These are phyloP conservation scores for Microbotryum saponariae DNA, from an alignment of 1,284 basidiomycete genomes.

Conservation along the genomic window DNA sequence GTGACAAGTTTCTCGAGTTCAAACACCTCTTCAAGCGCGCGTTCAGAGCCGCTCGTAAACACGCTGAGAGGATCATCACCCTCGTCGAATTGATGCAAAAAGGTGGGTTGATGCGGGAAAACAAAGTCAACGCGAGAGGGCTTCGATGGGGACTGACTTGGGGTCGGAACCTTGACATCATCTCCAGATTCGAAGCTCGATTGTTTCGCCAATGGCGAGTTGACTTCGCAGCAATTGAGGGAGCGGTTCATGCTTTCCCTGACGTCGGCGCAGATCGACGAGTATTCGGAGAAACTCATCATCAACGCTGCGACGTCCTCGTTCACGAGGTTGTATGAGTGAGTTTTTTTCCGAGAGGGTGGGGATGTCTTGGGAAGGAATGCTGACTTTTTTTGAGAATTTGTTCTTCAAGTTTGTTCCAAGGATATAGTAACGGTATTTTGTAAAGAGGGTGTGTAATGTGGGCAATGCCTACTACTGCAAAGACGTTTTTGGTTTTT, in stretches of 20 bases:
- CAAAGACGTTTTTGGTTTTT: too few relatives aligned
- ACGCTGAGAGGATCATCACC: conserved; percentile 92
- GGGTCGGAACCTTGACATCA: too few relatives aligned
- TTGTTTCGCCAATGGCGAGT: conserved; percentile 84
- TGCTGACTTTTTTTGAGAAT: background rate
- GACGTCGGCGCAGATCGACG: conserved; percentile 76
- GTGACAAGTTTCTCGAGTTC: conserved; percentile 74
- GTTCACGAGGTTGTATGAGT: conserved; percentile 32
- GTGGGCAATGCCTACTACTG: too few relatives aligned
- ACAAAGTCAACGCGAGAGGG: background rate
- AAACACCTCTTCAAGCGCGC: conserved; percentile 80
- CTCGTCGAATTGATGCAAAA: conserved; percentile 96
- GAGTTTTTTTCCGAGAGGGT: background rate
- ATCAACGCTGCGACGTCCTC: conserved; percentile 44
- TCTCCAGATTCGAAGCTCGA: conserved; percentile 75
- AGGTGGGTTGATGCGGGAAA: conserved; percentile 46
- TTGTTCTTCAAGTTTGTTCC: conserved; percentile 17
- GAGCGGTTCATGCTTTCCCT: conserved; percentile 90
- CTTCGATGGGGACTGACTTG: too few relatives aligned
- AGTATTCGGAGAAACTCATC: conserved; percentile 79
- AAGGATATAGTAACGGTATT: conserved; percentile 25
- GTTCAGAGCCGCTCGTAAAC: conserved; percentile 88
- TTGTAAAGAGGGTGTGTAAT: background rate
- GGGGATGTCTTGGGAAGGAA: too few relatives aligned
- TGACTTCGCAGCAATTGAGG: conserved; percentile 76